Percentiles rank a stretch among this genome's conserved stretches.
Evolutionary conservation across 179 eudicot species (phyloP).

Genomic region (Heliamphora pulchella): DNA sequence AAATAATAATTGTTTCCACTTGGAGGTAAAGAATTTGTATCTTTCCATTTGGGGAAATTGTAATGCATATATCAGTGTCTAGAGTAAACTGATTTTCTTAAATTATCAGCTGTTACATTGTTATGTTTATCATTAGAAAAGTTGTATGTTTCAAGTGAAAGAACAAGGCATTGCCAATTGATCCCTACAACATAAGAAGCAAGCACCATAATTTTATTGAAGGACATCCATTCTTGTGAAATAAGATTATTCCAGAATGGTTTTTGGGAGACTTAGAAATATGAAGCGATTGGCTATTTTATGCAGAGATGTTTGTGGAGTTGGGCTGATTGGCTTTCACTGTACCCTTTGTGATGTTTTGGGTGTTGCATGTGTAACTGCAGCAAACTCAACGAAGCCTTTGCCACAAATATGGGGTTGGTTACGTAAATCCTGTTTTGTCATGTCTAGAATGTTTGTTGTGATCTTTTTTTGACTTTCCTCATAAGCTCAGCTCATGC

Average conservation of each 20-base stretch:
- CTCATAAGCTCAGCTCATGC: too few species aligned
- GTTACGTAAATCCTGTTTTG: too few species aligned
- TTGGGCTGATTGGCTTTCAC: background rate
- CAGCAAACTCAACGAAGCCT: too few species aligned
- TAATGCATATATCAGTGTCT: background rate
- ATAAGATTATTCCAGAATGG: background rate
- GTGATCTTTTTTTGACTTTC: too few species aligned
- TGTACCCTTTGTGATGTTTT: background rate
- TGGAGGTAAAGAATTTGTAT: background rate
- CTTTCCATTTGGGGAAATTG: background rate
- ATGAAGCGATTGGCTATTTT: background rate
- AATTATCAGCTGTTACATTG: background rate
- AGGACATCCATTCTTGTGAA: background rate
- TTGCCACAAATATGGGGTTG: too few species aligned
- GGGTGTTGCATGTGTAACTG: background rate
- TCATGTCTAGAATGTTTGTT: too few species aligned
- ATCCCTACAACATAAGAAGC: background rate
- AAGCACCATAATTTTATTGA: background rate
- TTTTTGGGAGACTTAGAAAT: background rate
- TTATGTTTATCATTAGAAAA: background rate
- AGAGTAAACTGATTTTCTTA: background rate
- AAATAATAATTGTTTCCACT: background rate
- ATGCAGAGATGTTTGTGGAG: slow-evolving; percentile 5
- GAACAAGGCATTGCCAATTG: background rate
- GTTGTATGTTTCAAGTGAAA: background rate